phyloP scores from a whole-genome alignment of 371 early-diverging fungal genomes.

The Smittium culicis region DNA sequence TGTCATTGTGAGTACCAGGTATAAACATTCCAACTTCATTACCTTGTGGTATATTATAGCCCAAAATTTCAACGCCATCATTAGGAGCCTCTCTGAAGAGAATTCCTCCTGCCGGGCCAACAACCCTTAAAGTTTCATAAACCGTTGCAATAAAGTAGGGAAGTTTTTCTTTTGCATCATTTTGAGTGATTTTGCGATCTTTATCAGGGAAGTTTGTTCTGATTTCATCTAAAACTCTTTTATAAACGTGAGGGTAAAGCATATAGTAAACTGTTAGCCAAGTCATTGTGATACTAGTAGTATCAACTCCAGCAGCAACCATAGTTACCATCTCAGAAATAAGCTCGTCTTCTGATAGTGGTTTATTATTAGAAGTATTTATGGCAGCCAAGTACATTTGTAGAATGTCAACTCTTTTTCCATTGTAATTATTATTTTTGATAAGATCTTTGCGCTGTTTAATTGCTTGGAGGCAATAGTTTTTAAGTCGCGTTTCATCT shows the following conservation, averaged over 20 bases:
- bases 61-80: slow-evolving; percentile 19
- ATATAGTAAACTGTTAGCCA: slow-evolving; percentile 19
- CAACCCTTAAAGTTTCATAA: slow-evolving; percentile 28
- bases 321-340: slow-evolving; percentile 15
- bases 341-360: slow-evolving; percentile 11
- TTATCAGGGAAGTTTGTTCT: slow-evolving; percentile 15
- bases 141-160: slow-evolving; percentile 30
- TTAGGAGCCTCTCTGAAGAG: slow-evolving; percentile 22
- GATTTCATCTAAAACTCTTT: slow-evolving; percentile 16
- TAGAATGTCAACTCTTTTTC: slow-evolving; percentile 16
- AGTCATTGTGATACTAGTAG: slow-evolving; percentile 24
- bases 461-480: background rate
- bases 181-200: slow-evolving; percentile 11
- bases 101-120: slow-evolving; percentile 16
- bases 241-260: slow-evolving; percentile 14
- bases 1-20: too few species aligned
- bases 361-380: slow-evolving; percentile 16
- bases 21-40: background rate
- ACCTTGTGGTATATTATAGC: background rate
- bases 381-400: slow-evolving; percentile 19
- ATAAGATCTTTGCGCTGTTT: background rate
- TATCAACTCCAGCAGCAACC: slow-evolving; percentile 29
- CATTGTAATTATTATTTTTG: background rate
- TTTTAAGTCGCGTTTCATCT: background rate
- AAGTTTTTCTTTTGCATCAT: slow-evolving; percentile 15